phyloP scores from a whole-genome alignment of 805 yeast genomes.

The Lachancea quebecensis region DNA sequence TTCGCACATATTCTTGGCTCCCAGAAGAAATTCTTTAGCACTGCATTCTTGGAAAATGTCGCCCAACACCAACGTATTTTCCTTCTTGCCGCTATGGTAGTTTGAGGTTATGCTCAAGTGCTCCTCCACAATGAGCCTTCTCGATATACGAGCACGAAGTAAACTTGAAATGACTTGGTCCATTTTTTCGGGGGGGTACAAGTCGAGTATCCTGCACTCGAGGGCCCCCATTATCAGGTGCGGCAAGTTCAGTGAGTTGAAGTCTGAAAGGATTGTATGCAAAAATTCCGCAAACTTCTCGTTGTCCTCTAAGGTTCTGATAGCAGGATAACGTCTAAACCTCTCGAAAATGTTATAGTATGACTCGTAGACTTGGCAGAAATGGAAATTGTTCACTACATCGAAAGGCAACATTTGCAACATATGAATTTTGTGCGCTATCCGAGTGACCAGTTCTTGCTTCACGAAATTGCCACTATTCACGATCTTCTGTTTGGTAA shows the following conservation, averaged over 20 bases:
- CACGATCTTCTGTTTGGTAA: constrained; percentile 70
- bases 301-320: constrained; percentile 68
- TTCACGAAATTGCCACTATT: constrained; percentile 85
- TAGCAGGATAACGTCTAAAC: constrained; percentile 64
- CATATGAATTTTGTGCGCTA: constrained; percentile 73
- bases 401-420: constrained; percentile 78
- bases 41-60: constrained; percentile 78
- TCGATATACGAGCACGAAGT: constrained; percentile 77
- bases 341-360: constrained; percentile 84
- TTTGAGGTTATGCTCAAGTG: constrained; percentile 74
- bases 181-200: constrained; percentile 54
- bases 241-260: constrained; percentile 75
- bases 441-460: constrained; percentile 73
- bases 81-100: constrained; percentile 38
- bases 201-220: constrained; percentile 58
- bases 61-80: constrained; percentile 51
- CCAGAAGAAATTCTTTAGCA: constrained; percentile 57
- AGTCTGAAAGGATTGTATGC: constrained; percentile 57
- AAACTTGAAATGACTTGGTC: constrained; percentile 72
- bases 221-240: constrained; percentile 90
- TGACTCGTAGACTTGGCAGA: constrained; percentile 81
- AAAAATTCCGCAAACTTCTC: constrained; percentile 61
- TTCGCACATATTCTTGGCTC: constrained; percentile 47
- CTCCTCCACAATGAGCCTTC: constrained; percentile 88
- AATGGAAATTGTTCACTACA: constrained; percentile 76